phyloP scores from a whole-genome alignment of 169 alveolate species.

The Eimeria tenella region DNA sequence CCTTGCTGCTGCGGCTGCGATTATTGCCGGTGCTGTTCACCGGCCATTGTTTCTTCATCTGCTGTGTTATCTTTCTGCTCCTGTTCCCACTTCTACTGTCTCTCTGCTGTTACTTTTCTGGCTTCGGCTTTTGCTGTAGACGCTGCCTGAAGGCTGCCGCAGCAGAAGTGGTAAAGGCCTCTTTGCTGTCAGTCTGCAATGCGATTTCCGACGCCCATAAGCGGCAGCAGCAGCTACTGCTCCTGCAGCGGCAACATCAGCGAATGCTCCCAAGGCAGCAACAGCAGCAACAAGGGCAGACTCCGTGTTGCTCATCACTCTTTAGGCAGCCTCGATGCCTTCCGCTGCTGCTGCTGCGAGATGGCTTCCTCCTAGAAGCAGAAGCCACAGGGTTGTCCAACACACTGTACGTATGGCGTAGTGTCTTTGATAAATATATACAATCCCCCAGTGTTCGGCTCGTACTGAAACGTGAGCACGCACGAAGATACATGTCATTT shows the following conservation, averaged over 20 bases:
- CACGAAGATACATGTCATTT: too few relatives aligned
- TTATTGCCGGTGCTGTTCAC: background rate
- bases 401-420: too few relatives aligned
- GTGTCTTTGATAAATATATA: too few relatives aligned
- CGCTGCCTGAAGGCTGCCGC: background rate
- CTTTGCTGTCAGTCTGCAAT: background rate
- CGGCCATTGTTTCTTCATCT: background rate
- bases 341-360: conserved; percentile 28
- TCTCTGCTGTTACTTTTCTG: background rate
- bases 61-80: background rate
- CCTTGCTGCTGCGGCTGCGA: background rate
- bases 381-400: background rate
- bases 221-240: background rate
- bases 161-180: background rate
- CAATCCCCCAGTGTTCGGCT: too few relatives aligned
- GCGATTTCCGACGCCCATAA: background rate
- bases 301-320: background rate
- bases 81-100: background rate
- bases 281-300: background rate
- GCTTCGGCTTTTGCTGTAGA: background rate
- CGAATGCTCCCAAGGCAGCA: background rate
- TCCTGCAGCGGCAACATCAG: background rate
- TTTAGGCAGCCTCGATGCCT: background rate
- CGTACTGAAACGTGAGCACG: too few relatives aligned
- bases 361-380: conserved; percentile 4